Base-by-base conservation (phyloP, 1,139 yeast species). In the Suhomyces wounanorum region DNA sequence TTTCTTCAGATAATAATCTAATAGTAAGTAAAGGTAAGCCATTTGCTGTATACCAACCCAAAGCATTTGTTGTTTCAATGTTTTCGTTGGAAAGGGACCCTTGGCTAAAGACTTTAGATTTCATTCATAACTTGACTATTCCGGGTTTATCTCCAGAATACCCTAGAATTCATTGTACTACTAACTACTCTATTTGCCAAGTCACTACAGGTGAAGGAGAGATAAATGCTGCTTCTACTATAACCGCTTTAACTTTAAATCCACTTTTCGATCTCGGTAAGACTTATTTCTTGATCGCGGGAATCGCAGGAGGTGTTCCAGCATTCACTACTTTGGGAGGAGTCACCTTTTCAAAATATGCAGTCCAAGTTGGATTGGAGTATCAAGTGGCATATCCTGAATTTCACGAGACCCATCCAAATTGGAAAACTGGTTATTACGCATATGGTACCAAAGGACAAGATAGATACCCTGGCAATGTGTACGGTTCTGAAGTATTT, bases 141-240 rank as follows among this genome's bases (percentile, higher is more conserved):
- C 88, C 89, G 6, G 89, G 89, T 40, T 72, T 84, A 52, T 81
- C 87, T n/a, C 86, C 86, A 38, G 57, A 77, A 41, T 84, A 76
- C 69, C 85, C 87, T 31, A 62, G 73, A 21, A 70, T 84, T 46
- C 83, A 79, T 68, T 84, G 89, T 67, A 76, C 78, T 46, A 61
- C 71, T 40, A 73, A 81, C 66, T 81, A 76, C 65, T 68, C 81
- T 31, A 66, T 84, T 40, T 84, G 88, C 70, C 84, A 83, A 61
- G 64, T 83, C 52, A 82, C 87, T 44, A 82, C 86, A 14, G 89
- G 89, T 51, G 89, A 84, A 68, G 86, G 85, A 55, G 88, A 84
- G 63, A 79, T 83, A 59, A 84, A 84, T 60, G 89, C 89, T 41
- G 89, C 89, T 25, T 59, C 84, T 38, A 74, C 87, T 37, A 65